Conservation (phyloP, 2,329 filamentous ascomycete genomes). For the Claviceps monticola region DNA sequence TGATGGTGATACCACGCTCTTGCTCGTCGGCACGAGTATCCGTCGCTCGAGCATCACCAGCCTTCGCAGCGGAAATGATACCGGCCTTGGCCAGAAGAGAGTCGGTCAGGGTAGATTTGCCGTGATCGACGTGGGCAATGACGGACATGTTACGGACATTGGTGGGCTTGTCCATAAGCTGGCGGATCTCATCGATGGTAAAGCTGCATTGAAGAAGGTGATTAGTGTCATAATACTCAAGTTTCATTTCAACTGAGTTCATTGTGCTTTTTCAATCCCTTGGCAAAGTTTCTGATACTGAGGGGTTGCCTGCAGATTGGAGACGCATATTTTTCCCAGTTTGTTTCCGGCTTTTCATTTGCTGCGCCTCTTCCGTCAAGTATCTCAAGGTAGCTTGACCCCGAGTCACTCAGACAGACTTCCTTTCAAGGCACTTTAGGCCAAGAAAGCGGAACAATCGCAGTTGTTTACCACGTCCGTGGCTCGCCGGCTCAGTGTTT, state of each 20-base stretch:
- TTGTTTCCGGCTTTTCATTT: too few relatives aligned
- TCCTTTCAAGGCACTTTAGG: too few relatives aligned
- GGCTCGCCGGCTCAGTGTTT: background rate
- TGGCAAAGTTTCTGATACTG: too few relatives aligned
- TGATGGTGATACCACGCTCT: conserved; percentile 99
- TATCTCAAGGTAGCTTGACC: too few relatives aligned
- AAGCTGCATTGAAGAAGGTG: conserved; percentile 49
- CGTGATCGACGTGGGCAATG: conserved; percentile 99
- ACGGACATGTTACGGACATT: conserved; percentile 96
- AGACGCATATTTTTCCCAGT: too few relatives aligned
- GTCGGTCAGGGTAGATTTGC: conserved; percentile 99
- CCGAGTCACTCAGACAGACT: too few relatives aligned
- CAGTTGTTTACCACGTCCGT: background rate
- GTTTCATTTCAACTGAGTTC: background rate
- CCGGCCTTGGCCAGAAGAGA: conserved; percentile 97
- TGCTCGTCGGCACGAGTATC: conserved; percentile 97
- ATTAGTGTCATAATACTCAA: conserved; percentile 1
- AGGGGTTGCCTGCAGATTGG: too few relatives aligned
- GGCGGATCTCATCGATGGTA: conserved; percentile 88
- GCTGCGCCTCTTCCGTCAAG: too few relatives aligned
- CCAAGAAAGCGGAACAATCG: too few relatives aligned
- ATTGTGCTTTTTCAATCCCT: too few relatives aligned
- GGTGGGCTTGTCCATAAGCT: conserved; percentile 63
- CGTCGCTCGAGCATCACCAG: conserved; percentile 88
- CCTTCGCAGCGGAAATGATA: conserved; percentile 98